Evolutionary conservation across 2,329 filamentous ascomycete species (phyloP).

Genomic region (Neofusicoccum sp.): DNA sequence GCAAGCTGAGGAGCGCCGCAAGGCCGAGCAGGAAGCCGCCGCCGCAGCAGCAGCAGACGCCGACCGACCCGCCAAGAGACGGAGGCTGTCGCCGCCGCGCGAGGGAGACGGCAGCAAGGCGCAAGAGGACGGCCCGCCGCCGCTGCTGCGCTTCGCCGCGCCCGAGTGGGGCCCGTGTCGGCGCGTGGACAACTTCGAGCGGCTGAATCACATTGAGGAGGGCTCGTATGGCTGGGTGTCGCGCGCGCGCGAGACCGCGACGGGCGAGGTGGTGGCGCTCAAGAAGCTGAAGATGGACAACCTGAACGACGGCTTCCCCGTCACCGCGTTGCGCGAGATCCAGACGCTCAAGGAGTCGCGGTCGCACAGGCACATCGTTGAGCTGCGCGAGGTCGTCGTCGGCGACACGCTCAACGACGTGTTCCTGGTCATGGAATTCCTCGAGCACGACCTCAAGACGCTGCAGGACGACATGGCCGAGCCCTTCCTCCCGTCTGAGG

Average conservation of each 20-base stretch:
- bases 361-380: conserved; percentile 77
- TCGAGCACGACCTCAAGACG: conserved; percentile 95
- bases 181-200: conserved; percentile 85
- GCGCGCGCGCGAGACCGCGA: conserved; percentile 72
- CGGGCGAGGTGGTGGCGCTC: conserved; percentile 81
- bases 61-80: conserved; percentile 57
- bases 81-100: conserved; percentile 62
- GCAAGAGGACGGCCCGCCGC: conserved; percentile 44
- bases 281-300: conserved; percentile 92
- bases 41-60: neutral
- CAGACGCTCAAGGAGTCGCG: conserved; percentile 80
- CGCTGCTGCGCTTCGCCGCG: conserved; percentile 71
- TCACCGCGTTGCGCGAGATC: conserved; percentile 92
- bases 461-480: conserved; percentile 93
- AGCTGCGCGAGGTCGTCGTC: conserved; percentile 80
- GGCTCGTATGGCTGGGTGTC: conserved; percentile 96
- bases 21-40: conserved; percentile 30
- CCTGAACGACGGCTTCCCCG: conserved; percentile 79
- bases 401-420: conserved; percentile 69
- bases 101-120: conserved; percentile 26
- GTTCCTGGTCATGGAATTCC: conserved; percentile 94
- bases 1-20: conserved; percentile 31
- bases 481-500: conserved; percentile 88
- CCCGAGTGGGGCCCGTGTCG: conserved; percentile 71
- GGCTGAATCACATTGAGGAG: conserved; percentile 95